These are phyloP conservation scores for Chaetomium cochliodes DNA, from an alignment of 495 filamentous ascomycete species.

Conservation along the genomic window DNA sequence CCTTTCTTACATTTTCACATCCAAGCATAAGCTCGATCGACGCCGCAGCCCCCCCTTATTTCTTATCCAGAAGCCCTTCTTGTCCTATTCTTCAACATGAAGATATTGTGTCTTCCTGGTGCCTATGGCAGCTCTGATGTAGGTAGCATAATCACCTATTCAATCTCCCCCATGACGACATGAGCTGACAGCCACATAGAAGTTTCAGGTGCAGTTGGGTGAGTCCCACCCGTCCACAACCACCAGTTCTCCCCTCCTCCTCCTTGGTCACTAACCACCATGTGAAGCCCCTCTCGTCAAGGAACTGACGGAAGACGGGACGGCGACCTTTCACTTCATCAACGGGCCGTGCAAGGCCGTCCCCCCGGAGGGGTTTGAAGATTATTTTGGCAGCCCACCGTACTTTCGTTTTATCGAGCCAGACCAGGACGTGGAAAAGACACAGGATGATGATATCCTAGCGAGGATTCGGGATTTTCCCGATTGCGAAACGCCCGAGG, in stretches of 20 bases:
- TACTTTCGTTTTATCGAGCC: conserved; percentile 53
- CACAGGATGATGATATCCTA: conserved; percentile 47
- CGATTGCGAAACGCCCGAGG: conserved; percentile 47
- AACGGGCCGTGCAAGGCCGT: conserved; percentile 48
- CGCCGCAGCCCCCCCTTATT: neutral
- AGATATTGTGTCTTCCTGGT: conserved; percentile 46
- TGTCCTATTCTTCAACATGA: conserved; percentile 33
- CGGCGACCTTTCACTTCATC: conserved; percentile 48
- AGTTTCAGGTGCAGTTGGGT: conserved; percentile 55
- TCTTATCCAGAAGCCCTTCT: neutral
- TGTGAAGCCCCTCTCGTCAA: conserved; percentile 48
- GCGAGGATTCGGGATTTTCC: conserved; percentile 52
- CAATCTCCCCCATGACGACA: neutral
- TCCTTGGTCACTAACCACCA: neutral
- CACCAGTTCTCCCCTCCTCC: too few relatives aligned
- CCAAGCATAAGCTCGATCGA: neutral
- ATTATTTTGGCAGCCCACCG: conserved; percentile 53
- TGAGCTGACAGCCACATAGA: conserved; percentile 39
- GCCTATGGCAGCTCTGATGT: conserved; percentile 55
- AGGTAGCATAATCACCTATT: conserved; percentile 28
- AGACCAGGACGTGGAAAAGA: conserved; percentile 41
- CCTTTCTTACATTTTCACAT: neutral
- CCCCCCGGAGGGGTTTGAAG: conserved; percentile 51
- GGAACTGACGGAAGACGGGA: conserved; percentile 46
- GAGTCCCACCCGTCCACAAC: conserved; percentile 6